Evolutionary conservation across 768 basidiomycete genomes (phyloP).

Genomic region (Naganishia onofrii): DNA sequence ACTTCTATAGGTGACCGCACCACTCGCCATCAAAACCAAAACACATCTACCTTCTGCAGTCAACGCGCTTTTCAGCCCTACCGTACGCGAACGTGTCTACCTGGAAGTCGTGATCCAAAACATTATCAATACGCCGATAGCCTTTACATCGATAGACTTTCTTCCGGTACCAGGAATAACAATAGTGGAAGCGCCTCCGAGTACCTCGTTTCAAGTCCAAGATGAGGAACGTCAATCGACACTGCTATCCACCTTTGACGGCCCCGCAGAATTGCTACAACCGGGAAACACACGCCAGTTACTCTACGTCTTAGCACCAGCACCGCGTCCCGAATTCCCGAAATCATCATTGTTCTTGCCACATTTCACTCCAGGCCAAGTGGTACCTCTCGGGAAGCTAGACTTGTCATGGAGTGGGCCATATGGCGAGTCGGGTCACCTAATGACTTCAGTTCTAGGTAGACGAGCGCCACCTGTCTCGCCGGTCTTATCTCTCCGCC

Average conservation of each 20-base stretch:
- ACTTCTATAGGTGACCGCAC: conserved; percentile 73
- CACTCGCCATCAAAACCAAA: conserved; percentile 90
- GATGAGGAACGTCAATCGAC: conserved; percentile 38
- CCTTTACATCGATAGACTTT: conserved; percentile 64
- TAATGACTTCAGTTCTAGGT: conserved; percentile 85
- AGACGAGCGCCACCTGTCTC: conserved; percentile 63
- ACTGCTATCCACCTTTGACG: conserved; percentile 58
- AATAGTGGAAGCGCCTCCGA: conserved; percentile 34
- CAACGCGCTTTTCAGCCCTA: conserved; percentile 63
- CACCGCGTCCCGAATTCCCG: conserved; percentile 20
- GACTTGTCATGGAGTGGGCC: conserved; percentile 85
- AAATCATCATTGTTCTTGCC: conserved; percentile 51
- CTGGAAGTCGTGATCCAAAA: conserved; percentile 93
- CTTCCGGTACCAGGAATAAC: conserved; percentile 51
- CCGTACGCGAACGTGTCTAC: conserved; percentile 76
- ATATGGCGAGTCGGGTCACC: conserved; percentile 78
- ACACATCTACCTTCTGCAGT: conserved; percentile 75
- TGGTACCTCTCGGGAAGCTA: conserved; percentile 76
- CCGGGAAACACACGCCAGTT: conserved; percentile 85
- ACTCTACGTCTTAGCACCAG: conserved; percentile 72
- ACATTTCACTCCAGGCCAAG: conserved; percentile 63
- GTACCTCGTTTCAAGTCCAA: conserved; percentile 11
- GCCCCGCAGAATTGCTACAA: conserved; percentile 68
- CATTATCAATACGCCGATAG: conserved; percentile 75
- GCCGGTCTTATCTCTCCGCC: neutral